These are phyloP conservation scores for Plasmodium fragile DNA, from an alignment of 169 alveolate genomes.

Conservation along the genomic window DNA sequence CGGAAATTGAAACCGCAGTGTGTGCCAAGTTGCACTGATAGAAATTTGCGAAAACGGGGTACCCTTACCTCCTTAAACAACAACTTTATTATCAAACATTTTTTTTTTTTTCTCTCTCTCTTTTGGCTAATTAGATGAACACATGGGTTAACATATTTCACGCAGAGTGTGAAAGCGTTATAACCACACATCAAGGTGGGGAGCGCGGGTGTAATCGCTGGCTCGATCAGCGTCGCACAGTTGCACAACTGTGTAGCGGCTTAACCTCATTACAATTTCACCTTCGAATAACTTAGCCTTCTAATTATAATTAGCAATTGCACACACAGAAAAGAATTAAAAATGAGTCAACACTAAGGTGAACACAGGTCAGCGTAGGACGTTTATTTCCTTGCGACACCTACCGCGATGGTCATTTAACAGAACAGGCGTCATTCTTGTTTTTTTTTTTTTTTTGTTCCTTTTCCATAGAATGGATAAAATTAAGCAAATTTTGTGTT, in stretches of 20 bases:
- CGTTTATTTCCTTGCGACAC: not conserved
- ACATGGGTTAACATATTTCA: not conserved
- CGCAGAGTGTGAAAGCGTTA: not conserved
- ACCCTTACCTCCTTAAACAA: not conserved
- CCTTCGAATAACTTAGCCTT: not conserved
- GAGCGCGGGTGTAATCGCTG: not conserved
- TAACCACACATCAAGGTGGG: not conserved
- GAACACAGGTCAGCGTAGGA: not conserved
- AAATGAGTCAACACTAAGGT: not conserved
- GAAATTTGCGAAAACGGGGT: not conserved
- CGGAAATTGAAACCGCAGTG: not conserved
- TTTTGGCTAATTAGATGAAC: not conserved
- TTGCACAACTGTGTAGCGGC: not conserved
- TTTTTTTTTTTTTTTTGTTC: not conserved
- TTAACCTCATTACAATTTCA: not conserved
- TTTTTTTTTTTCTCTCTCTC: not conserved
- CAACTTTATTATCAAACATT: not conserved
- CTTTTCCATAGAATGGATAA: not conserved
- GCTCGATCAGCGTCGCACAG: not conserved
- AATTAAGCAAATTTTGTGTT: too few species aligned
- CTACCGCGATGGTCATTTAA: not conserved
- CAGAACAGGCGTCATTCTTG: not conserved
- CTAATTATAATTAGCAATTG: not conserved
- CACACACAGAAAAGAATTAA: not conserved
- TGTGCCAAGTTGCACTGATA: not conserved